Percentiles rank a stretch among this genome's conserved stretches.
phyloP scores from a whole-genome alignment of 257 asterid species.

The Forsythia suspensa region DNA sequence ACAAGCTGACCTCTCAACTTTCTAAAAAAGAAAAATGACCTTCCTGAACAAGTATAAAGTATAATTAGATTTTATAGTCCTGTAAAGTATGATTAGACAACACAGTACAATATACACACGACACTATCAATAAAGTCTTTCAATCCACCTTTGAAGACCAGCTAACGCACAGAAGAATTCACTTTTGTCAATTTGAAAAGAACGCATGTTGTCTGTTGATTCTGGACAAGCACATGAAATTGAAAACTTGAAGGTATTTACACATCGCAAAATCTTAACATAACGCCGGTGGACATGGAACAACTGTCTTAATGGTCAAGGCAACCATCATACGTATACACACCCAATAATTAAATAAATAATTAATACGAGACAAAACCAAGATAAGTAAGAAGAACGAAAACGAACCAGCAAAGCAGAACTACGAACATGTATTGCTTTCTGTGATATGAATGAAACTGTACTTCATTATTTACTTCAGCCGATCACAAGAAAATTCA shows the following conservation, averaged over 20 bases:
- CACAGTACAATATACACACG: too few relatives aligned
- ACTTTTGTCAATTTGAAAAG: not conserved
- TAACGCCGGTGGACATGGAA: not conserved
- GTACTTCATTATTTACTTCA: not conserved
- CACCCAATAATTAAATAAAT: not conserved
- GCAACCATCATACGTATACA: not conserved
- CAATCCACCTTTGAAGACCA: not conserved
- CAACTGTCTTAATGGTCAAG: slow-evolving; percentile 1
- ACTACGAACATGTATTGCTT: not conserved
- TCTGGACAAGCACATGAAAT: not conserved
- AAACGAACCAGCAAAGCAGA: not conserved
- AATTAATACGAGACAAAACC: not conserved
- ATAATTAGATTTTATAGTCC: too few relatives aligned
- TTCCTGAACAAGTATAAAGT: too few relatives aligned
- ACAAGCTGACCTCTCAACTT: too few relatives aligned
- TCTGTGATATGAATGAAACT: slow-evolving; percentile 8
- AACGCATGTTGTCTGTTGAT: not conserved
- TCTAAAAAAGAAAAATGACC: too few relatives aligned
- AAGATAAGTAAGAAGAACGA: not conserved
- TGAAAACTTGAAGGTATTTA: not conserved
- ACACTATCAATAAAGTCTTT: not conserved
- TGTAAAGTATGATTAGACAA: too few relatives aligned
- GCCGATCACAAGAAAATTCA: slow-evolving; percentile 1
- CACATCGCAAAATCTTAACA: slow-evolving; percentile 2
- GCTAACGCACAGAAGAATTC: not conserved